Evolutionary conservation across 2,329 filamentous ascomycete genomes (phyloP).

Genomic region (Leptographium radiaticola): DNA sequence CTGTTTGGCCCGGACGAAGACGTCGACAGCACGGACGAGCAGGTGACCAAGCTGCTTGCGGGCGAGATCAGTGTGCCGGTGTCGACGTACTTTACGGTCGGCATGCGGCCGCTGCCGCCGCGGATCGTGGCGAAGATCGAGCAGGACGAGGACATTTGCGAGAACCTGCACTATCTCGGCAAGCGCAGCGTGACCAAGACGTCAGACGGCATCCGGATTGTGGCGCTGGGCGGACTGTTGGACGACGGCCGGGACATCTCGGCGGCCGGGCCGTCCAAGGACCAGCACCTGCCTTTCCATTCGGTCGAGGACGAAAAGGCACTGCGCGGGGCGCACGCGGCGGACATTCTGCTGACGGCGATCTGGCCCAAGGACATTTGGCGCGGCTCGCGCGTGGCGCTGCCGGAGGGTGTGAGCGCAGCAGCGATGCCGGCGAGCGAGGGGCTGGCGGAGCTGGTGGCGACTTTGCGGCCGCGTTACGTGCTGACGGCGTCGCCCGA

Average conservation of each 20-base stretch:
- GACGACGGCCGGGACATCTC: constrained; percentile 31
- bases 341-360: constrained; percentile 78
- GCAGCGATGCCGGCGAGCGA: constrained; percentile 43
- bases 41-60: constrained; percentile 50
- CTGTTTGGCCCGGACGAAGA: constrained; percentile 56
- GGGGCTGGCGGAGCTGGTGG: constrained; percentile 65
- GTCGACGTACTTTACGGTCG: constrained; percentile 83
- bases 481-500: constrained; percentile 52
- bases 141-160: constrained; percentile 41
- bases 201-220: constrained; percentile 75
- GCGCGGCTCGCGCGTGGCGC: constrained; percentile 49
- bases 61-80: constrained; percentile 65
- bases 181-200: constrained; percentile 83
- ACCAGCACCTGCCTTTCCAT: constrained; percentile 67
- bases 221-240: constrained; percentile 66
- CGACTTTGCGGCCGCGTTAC: constrained; percentile 75
- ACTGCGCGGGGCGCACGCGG: constrained; percentile 60
- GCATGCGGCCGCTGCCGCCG: constrained; percentile 56
- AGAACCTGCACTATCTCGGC: constrained; percentile 83
- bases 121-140: constrained; percentile 56
- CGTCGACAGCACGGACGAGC: constrained; percentile 26
- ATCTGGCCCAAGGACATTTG: constrained; percentile 71
- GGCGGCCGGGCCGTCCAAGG: constrained; percentile 43
- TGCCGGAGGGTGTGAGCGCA: constrained; percentile 29
- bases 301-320: constrained; percentile 62